Base-by-base conservation (phyloP, 257 asterid genomes). In the Salvia miltiorrhiza region DNA sequence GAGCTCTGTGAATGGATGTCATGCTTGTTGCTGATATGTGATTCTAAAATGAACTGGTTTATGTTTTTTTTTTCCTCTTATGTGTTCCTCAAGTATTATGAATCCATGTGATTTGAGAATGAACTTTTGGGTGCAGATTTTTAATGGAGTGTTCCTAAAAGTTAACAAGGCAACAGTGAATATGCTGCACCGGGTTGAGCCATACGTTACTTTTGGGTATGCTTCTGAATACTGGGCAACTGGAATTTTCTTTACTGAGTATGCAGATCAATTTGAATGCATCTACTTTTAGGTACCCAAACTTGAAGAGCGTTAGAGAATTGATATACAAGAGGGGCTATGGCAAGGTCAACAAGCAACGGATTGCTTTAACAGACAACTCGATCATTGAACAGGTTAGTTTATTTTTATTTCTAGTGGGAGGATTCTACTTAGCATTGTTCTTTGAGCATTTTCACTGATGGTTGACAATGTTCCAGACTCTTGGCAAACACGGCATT, bases 131-230 rank as follows among this genome's bases (percentile, higher is more conserved):
- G 24, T 49, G 21, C 26, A 88, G 93, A 88, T 88, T 33, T 86
- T 88, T 65, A 86, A 84, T 33, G 93, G 96, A 1, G 90, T 86
- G 63, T 88, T 88, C 71, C 56, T 88, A 77, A 86, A 88, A 78
- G 95, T 86, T 2, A 88, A 88, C 81, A 81, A 84, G 79, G 88
- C 88, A 24, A 84, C 88, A 23, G 26, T 79, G 71, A 84, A 84
- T 37, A 84, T 84, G 89, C 52, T 84, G 67, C 86, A 73, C 70
- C 73, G 77, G 74, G 88, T 84, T 59, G 88, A 84, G 76, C 86
- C 88, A 9, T 84, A 84, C 20, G 88, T 81, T 33, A 78, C 86
- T 20, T 81, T 16, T 16, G 83, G 86, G 84, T 80, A 80, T 49
- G 65, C 24, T 21, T 64, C 33, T 45, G 5, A 64, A 28, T 21